Conservation (phyloP, 345 rosid genomes). For the Brassica napus region Da-Ae NC_063451.1:5141501-5142000, state of each 20-base stretch:
- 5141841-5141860: conserved; percentile 13
- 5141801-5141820: conserved; percentile 88
- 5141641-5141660: conserved; percentile 83
- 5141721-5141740: conserved; percentile 55
- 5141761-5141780: conserved; percentile 61
- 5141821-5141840: conserved; percentile 12
- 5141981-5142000: background rate
- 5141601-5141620: conserved; percentile 74
- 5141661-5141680: conserved; percentile 14
- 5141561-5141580: conserved; percentile 61
- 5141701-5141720: background rate
- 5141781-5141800: conserved; percentile 96
- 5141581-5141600: conserved; percentile 72
- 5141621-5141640: conserved; percentile 84
- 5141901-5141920: background rate
- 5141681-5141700: conserved; percentile 10
- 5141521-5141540: conserved; percentile 68
- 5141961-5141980: conserved; percentile 14
- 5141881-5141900: conserved; percentile 11
- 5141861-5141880: conserved; percentile 2
- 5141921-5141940: conserved; percentile 10
- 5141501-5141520: conserved; percentile 86
- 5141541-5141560: conserved; percentile 65
- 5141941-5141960: conserved; percentile 16
- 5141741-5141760: conserved; percentile 79